Conservation (phyloP, 768 basidiomycete genomes). For the Sarcomyxa edulis region DNA sequence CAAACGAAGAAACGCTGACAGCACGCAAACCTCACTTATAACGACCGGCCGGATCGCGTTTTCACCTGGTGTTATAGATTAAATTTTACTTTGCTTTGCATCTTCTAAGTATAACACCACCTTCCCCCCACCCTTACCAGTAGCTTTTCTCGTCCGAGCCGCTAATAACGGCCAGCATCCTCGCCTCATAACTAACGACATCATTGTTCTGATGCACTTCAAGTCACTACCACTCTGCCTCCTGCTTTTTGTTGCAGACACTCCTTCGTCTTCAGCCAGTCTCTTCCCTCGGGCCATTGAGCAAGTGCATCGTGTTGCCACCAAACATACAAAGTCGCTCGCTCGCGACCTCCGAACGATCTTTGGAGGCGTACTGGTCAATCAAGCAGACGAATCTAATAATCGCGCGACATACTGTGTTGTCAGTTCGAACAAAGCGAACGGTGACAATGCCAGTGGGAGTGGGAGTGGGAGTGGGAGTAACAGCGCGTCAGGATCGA, state of each 20-base stretch:
- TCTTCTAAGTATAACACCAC: slow-evolving; percentile 16
- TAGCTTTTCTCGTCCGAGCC: slow-evolving; percentile 14
- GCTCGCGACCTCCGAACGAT: slow-evolving; percentile 68
- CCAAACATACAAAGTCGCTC: slow-evolving; percentile 53
- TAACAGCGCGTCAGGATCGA: slow-evolving; percentile 5
- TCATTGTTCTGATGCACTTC: slow-evolving; percentile 18
- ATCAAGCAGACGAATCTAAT: slow-evolving; percentile 25
- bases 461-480: slow-evolving; percentile 12
- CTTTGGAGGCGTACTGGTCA: slow-evolving; percentile 47
- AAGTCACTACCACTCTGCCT: slow-evolving; percentile 28
- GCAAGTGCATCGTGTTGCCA: slow-evolving; percentile 48
- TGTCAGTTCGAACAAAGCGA: slow-evolving; percentile 34
- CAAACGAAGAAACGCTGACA: too few species aligned
- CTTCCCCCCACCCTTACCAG: slow-evolving; percentile 11
- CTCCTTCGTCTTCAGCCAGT: slow-evolving; percentile 19
- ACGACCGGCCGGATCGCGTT: slow-evolving; percentile 20
- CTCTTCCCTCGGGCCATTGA: slow-evolving; percentile 38
- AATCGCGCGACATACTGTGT: slow-evolving; percentile 31
- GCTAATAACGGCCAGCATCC: slow-evolving; percentile 3
- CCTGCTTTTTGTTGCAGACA: slow-evolving; percentile 28
- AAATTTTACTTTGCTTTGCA: slow-evolving; percentile 6
- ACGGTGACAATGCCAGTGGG: slow-evolving; percentile 11
- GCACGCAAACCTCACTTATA: slow-evolving; percentile 14
- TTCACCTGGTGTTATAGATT: too few species aligned
- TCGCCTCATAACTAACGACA: slow-evolving; percentile 1